Evolutionary conservation across 164 flowering plant genomes (phyloP), one percentile per base, ranked within the genome.

Genomic region (Amborella trichopoda): DNA sequence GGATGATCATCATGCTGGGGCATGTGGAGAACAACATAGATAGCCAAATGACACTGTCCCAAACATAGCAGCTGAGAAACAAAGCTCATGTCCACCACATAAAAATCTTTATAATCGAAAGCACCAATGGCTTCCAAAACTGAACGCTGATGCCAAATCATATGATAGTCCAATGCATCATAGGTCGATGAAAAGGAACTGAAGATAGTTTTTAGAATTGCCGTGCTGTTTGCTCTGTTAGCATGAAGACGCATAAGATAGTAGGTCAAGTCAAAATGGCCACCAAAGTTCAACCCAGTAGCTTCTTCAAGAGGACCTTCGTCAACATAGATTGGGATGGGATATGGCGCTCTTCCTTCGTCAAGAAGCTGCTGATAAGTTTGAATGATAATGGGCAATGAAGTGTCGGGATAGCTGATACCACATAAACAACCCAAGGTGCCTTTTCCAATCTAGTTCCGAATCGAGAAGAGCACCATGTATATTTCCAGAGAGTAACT

Each of bases 111-210:
- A 9, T 82, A 80, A 62, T 67, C 74, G 60, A 77, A 71, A 64
- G 76, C 80, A 24, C 99, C 99, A 40, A 81, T 60, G 33, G 99
- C 88, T 69, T 88, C 95, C 68, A 93, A 57, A 42, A 83, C 56
- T 14, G 71, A 75, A 52, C 95, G 83, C 47, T 93, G 99, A 68
- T 93, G 99, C 99, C 99, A 93, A 50, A 93, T 84, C 94, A 93
- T 93, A 69, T 93, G 99, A 63, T 88, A 70, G 59, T 93, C 99
- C 60, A 88, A 91, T 32, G 91, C 83, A 70, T 93, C 99, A 68
- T 72, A 44, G 27, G 96, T 82, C 60, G 99, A 93, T 50, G 96
- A 77, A 58, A 69, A 84, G 46, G 96, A 83, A 69, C 86, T 82
- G 48, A 93, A 85, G 96, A 93, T 93, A 39, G 79, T 68, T 69